Percentiles rank a stretch among this genome's conserved stretches.
Conservation (phyloP, 1,284 basidiomycete species). For the Naganishia sp. region DNA sequence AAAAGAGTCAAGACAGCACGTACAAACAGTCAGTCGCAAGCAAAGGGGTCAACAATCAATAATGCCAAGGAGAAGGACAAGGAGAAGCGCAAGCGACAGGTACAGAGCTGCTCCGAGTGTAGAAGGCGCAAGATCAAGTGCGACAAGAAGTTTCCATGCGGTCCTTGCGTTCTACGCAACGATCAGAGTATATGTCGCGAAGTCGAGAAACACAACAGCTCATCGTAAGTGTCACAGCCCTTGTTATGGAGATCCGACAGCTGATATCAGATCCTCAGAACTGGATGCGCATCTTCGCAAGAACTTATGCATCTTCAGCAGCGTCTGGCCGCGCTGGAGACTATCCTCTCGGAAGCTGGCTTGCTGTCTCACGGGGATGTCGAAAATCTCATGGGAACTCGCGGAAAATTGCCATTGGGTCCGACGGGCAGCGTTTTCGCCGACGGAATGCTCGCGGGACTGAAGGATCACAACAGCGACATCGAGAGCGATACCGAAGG, state of each 20-base stretch:
- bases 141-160: constrained; percentile 52
- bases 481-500: constrained; percentile 53
- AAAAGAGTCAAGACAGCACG: constrained; percentile 12
- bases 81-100: constrained; percentile 50
- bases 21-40: constrained; percentile 23
- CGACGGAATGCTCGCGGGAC: not conserved
- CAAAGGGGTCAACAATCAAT: not conserved
- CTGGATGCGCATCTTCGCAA: constrained; percentile 48
- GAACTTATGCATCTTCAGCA: constrained; percentile 51
- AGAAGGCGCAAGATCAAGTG: constrained; percentile 55
- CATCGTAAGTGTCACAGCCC: constrained; percentile 25
- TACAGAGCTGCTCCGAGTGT: constrained; percentile 56
- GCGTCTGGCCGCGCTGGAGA: constrained; percentile 52
- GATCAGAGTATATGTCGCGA: constrained; percentile 54
- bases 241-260: not conserved
- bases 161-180: constrained; percentile 51
- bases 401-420: constrained; percentile 24
- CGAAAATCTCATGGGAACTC: constrained; percentile 44
- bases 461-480: constrained; percentile 33
- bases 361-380: constrained; percentile 48
- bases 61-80: constrained; percentile 37
- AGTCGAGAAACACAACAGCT: constrained; percentile 44
- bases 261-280: constrained; percentile 25
- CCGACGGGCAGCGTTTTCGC: constrained; percentile 5
- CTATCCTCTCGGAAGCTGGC: constrained; percentile 48